Percentiles rank a stretch among this genome's conserved stretches.
Conservation (phyloP, 202 grass and related monocot species). For the Carex arenaria region DNA sequence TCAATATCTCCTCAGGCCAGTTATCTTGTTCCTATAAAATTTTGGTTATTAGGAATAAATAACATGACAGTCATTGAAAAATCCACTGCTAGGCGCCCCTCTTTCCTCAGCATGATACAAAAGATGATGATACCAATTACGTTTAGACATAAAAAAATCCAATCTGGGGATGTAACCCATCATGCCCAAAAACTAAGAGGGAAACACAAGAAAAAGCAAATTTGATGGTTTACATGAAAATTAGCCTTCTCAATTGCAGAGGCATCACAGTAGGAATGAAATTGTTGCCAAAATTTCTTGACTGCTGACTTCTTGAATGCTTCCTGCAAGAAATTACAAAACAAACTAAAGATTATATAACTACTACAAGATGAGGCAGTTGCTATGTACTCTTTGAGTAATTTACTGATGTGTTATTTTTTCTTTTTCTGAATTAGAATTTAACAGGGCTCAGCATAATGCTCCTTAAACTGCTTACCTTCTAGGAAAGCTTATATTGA, state of each 20-base stretch:
- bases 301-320: constrained; percentile 69
- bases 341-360: not conserved
- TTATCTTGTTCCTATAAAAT: constrained; percentile 50
- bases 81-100: not conserved
- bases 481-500: not conserved
- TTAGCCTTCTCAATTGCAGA: constrained; percentile 41
- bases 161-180: not conserved
- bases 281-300: constrained; percentile 75
- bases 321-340: constrained; percentile 43
- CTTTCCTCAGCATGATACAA: constrained; percentile 6
- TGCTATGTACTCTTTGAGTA: not conserved
- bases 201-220: constrained; percentile 1
- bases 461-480: not conserved
- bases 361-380: not conserved
- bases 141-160: not conserved
- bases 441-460: not conserved
- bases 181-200: not conserved
- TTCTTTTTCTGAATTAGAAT: not conserved
- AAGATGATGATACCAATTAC: not conserved
- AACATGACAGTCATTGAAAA: not conserved
- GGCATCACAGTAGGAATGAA: constrained; percentile 60
- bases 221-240: constrained; percentile 44
- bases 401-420: not conserved
- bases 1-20: constrained; percentile 77
- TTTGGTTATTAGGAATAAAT: constrained; percentile 12